phyloP scores from a whole-genome alignment of 2,329 filamentous ascomycete species.

The Immersiporthe knoxdaviesiana region DNA sequence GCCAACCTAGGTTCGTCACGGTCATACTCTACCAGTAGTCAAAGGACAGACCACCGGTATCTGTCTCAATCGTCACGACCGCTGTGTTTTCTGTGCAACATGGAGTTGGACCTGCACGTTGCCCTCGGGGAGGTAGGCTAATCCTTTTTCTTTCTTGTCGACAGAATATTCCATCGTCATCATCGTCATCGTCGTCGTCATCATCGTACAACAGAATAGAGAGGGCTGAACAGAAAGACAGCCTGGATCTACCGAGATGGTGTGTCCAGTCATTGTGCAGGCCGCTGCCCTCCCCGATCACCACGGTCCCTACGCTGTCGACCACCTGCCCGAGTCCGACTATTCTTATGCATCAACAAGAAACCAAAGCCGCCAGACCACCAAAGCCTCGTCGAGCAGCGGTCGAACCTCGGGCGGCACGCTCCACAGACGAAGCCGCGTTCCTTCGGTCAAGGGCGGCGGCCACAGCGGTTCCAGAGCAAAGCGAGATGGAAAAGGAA shows the following conservation, averaged over 20 bases:
- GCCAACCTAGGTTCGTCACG: neutral
- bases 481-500: neutral
- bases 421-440: neutral
- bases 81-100: constrained; percentile 5
- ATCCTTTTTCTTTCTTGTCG: neutral
- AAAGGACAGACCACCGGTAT: neutral
- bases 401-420: neutral
- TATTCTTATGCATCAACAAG: neutral
- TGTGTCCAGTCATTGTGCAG: constrained; percentile 14
- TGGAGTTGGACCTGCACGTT: constrained; percentile 10
- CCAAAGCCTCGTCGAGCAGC: neutral
- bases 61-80: constrained; percentile 11
- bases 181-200: no score
- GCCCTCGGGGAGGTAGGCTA: neutral
- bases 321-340: neutral
- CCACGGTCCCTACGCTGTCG: constrained; percentile 10
- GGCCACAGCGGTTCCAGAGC: neutral
- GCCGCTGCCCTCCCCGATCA: constrained; percentile 11
- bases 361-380: neutral
- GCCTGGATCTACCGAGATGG: constrained; percentile 12
- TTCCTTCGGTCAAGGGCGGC: neutral
- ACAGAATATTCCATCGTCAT: no score
- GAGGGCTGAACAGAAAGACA: neutral
- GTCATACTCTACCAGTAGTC: neutral
- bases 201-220: neutral